These are phyloP conservation scores for Agaricales sp. DNA, from an alignment of 1,284 basidiomycete species.

Conservation along the genomic window DNA sequence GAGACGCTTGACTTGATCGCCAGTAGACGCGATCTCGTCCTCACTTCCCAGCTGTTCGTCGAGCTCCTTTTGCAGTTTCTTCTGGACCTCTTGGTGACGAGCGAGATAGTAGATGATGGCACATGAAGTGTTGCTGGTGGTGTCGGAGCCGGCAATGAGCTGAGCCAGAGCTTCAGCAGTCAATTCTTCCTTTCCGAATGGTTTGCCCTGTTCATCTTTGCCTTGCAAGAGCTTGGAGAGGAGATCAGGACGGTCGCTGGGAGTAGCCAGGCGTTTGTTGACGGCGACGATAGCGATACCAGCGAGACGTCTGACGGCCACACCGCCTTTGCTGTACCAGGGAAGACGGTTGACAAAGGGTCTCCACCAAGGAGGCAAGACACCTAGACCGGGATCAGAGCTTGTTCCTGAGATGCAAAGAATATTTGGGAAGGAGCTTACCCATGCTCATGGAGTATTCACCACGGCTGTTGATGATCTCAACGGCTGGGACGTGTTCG, in stretches of 20 bases:
- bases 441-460: slow-evolving; percentile 73
- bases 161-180: slow-evolving; percentile 84
- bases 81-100: slow-evolving; percentile 51
- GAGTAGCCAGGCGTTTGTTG: slow-evolving; percentile 55
- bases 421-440: neutral
- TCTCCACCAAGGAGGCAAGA: slow-evolving; percentile 64
- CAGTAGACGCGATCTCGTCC: slow-evolving; percentile 44
- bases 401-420: neutral
- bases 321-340: slow-evolving; percentile 66
- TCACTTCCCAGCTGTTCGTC: slow-evolving; percentile 61
- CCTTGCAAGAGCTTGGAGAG: slow-evolving; percentile 72
- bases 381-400: slow-evolving; percentile 62
- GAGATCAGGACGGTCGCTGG: slow-evolving; percentile 66
- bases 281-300: slow-evolving; percentile 81
- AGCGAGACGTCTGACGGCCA: slow-evolving; percentile 65
- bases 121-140: slow-evolving; percentile 55
- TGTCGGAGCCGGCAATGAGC: slow-evolving; percentile 53
- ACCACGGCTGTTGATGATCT: slow-evolving; percentile 85
- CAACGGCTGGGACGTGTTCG: slow-evolving; percentile 67
- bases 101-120: slow-evolving; percentile 82
- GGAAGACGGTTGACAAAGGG: slow-evolving; percentile 54
- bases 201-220: slow-evolving; percentile 69
- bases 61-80: slow-evolving; percentile 71
- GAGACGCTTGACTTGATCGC: slow-evolving; percentile 56
- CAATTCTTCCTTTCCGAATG: slow-evolving; percentile 71